Percentiles rank a stretch among this genome's conserved stretches.
These are phyloP conservation scores for Castanea crenata DNA, from an alignment of 306 rosid genomes.

Conservation along the genomic window DNA sequence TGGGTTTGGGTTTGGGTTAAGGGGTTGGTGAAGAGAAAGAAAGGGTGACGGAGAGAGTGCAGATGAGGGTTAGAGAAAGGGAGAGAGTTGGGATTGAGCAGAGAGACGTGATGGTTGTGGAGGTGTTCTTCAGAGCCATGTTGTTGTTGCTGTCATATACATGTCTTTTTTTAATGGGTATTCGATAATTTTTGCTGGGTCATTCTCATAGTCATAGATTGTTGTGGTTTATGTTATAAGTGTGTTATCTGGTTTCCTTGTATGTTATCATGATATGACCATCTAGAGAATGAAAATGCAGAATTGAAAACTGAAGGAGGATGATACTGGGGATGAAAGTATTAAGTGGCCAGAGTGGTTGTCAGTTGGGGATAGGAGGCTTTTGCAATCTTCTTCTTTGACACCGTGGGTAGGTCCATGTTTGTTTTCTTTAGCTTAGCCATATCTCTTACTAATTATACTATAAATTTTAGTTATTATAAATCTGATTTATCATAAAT, in stretches of 20 bases:
- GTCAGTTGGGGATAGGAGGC: no score
- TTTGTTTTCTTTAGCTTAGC: no score
- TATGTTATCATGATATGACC: no score
- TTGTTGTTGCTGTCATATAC: neutral
- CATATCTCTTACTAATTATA: no score
- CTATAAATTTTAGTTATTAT: no score
- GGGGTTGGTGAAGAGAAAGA: conserved; percentile 35
- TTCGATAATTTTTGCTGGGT: neutral
- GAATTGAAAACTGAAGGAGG: no score
- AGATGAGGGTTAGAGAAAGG: conserved; percentile 46
- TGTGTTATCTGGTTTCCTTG: neutral
- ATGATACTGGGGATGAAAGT: no score
- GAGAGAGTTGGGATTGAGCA: conserved; percentile 53
- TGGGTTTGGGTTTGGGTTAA: neutral
- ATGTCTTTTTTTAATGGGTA: neutral
- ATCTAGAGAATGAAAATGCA: no score
- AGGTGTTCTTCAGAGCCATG: conserved; percentile 43
- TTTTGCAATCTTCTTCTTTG: no score
- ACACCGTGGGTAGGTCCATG: no score
- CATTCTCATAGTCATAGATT: neutral
- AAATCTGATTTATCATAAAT: no score
- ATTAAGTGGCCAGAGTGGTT: no score
- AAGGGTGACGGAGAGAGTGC: conserved; percentile 40
- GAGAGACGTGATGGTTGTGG: neutral
- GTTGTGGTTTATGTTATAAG: neutral